phyloP scores from a whole-genome alignment of 2,329 filamentous ascomycete genomes.

The Gaeumannomyces sp. region DNA sequence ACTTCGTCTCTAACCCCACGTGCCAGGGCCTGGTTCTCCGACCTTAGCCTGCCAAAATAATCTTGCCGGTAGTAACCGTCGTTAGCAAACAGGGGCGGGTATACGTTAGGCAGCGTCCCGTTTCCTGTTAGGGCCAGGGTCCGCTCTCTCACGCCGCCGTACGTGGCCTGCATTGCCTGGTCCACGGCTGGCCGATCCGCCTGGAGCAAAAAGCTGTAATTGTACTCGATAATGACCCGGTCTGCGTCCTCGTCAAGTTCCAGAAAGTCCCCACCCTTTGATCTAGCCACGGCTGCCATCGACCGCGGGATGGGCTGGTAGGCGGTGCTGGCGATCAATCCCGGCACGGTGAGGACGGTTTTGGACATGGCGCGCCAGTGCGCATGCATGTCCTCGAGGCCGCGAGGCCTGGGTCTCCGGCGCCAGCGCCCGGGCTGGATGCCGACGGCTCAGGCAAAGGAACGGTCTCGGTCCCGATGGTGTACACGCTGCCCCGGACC shows the following conservation, averaged over 20 bases:
- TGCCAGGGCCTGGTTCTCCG: conserved; percentile 28
- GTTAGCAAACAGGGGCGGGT: conserved; percentile 38
- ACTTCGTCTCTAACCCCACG: conserved; percentile 26
- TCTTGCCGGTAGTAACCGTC: conserved; percentile 36
- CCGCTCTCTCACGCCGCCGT: conserved; percentile 25
- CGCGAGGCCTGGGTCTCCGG: conserved; percentile 3
- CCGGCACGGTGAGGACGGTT: conserved; percentile 11
- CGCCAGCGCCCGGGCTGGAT: neutral
- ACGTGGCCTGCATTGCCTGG: conserved; percentile 29
- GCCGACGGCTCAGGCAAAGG: conserved; percentile 14
- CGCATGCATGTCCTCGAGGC: conserved; percentile 16
- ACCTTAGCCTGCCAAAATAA: conserved; percentile 33
- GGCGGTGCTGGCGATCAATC: conserved; percentile 18
- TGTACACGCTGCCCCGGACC: conserved; percentile 17
- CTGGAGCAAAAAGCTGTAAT: conserved; percentile 31
- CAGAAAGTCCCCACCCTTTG: conserved; percentile 31
- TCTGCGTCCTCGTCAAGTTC: conserved; percentile 32
- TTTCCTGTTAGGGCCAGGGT: conserved; percentile 26
- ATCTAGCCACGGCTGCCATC: conserved; percentile 25
- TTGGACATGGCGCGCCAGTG: conserved; percentile 17
- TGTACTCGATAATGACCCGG: conserved; percentile 36
- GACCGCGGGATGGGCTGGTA: conserved; percentile 27
- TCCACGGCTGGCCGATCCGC: conserved; percentile 26
- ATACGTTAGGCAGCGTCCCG: conserved; percentile 28
- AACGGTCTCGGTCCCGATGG: conserved; percentile 21